Conservation (phyloP, 2,329 filamentous ascomycete genomes). For the Fusarium coicis region DNA sequence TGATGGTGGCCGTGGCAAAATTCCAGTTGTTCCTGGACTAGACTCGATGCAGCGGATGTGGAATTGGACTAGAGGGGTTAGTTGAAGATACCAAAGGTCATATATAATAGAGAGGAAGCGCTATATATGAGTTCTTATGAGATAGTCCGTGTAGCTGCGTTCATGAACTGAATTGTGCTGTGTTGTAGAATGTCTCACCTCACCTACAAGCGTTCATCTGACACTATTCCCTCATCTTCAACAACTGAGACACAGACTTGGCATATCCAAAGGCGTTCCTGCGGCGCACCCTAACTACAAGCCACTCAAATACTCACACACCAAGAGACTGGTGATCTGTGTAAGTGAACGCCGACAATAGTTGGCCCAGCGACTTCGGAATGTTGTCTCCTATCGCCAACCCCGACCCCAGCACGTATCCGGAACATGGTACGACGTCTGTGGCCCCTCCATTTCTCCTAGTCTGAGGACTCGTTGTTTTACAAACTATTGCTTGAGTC, state of each 20-base stretch:
- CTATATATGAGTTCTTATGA: rapidly evolving
- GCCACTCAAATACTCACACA: not conserved
- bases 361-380: not conserved
- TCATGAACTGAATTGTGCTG: rapidly evolving
- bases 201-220: not conserved
- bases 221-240: not conserved
- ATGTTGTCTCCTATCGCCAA: slow-evolving; percentile 10
- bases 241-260: not conserved
- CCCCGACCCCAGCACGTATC: slow-evolving; percentile 26
- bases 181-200: not conserved
- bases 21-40: slow-evolving; percentile 34
- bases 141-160: rapidly evolving
- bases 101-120: rapidly evolving
- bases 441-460: slow-evolving; percentile 1
- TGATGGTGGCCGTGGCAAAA: slow-evolving; percentile 11
- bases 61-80: not conserved
- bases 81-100: rapidly evolving
- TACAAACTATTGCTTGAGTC: not conserved
- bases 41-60: slow-evolving; percentile 15
- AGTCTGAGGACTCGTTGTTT: not conserved
- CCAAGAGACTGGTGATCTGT: not conserved
- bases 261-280: not conserved
- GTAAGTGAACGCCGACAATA: not conserved
- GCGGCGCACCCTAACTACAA: not conserved
- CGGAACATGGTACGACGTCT: not conserved